Evolutionary conservation across 768 basidiomycete genomes (phyloP), one percentile per base, ranked within the genome.

Genomic region (Panaeolus cyanescens): DNA sequence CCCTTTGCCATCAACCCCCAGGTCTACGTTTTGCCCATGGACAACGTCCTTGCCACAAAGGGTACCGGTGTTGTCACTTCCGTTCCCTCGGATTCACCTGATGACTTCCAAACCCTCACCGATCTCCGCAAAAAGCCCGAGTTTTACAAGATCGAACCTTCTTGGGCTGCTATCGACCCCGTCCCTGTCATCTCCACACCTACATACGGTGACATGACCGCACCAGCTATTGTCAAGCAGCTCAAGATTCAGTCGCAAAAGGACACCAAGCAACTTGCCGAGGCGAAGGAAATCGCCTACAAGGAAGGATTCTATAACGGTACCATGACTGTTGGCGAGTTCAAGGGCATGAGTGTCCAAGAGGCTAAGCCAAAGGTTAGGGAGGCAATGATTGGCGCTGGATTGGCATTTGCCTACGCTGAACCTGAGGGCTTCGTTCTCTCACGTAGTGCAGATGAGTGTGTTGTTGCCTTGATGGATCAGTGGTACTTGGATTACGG

Each of bases 401-500:
- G 88, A 2, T 68, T 92, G 58, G 96, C 93, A 6, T 88, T 97
- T 68, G 82, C 92, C 60, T 99, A 99, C 72, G 95, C 96, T 9
- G 96, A 99, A 75, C 96, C 96, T 0, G 96, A 99, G 74, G 91
- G 91, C 59, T 72, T 93, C 65, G 90, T 98, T 69, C 86, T 95
- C 68, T 93, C 90, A 45, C 83, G 96, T 42, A 94, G 91, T 74
- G 87, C 85, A n/a, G 97, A 99, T 70, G 96, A 98, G 76, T 99
- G 97, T 78, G 92, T 98, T 19, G 95, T 99, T 60, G 96, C 96
- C 3, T 78, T 99, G 65, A 96, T 95, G 87, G 97, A 99, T 72
- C 97, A 99, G 75, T 99, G 96, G 96, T 99, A 99, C 75, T 77
- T 99, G 74, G 95, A 99, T 75, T 99, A 98, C 68, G 97, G 96